A percentile compares a stretch with the other conserved stretches of the same genome.
phyloP scores from a whole-genome alignment of 2,329 filamentous ascomycete genomes.

The Aspergillus novoparasiticus region DNA sequence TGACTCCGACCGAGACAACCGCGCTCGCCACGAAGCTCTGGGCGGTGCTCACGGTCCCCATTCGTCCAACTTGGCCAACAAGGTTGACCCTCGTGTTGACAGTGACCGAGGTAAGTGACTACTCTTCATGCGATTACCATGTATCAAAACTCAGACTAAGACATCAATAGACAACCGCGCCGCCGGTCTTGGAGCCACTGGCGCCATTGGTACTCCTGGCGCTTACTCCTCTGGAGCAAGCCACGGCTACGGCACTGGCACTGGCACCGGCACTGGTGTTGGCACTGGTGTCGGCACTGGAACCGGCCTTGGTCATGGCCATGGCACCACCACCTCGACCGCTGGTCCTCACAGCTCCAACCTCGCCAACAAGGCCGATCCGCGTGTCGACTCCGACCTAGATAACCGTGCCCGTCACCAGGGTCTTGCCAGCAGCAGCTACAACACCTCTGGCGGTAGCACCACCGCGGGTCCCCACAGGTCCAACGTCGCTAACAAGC shows the following conservation, averaged over 20 bases:
- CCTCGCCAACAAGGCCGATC: conserved; percentile 34
- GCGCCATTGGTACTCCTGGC: conserved; percentile 1
- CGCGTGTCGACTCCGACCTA: conserved; percentile 42
- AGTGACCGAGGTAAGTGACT: conserved; percentile 16
- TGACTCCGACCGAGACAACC: conserved; percentile 18
- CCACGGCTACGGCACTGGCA: conserved; percentile 19
- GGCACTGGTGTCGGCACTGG: conserved; percentile 18
- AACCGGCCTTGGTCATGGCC: conserved; percentile 5
- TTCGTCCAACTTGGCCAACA: conserved; percentile 50
- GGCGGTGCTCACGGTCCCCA: conserved; percentile 43
- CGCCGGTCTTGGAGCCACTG: conserved; percentile 2
- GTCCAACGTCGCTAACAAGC: conserved; percentile 52
- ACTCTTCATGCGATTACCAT: neutral
- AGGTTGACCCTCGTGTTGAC: conserved; percentile 50
- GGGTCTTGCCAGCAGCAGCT: conserved; percentile 14
- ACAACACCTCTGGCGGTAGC: conserved; percentile 19
- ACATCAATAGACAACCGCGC: conserved; percentile 12
- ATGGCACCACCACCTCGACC: conserved; percentile 21
- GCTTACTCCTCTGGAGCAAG: conserved; percentile 12
- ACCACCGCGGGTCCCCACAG: conserved; percentile 45
- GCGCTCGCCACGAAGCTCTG: conserved; percentile 15
- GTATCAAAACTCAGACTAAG: neutral
- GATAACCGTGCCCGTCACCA: conserved; percentile 19
- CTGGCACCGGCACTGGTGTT: neutral
- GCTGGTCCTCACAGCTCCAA: conserved; percentile 41